phyloP scores from a whole-genome alignment of 306 rosid genomes.

The Fragaria iinumae region DNA sequence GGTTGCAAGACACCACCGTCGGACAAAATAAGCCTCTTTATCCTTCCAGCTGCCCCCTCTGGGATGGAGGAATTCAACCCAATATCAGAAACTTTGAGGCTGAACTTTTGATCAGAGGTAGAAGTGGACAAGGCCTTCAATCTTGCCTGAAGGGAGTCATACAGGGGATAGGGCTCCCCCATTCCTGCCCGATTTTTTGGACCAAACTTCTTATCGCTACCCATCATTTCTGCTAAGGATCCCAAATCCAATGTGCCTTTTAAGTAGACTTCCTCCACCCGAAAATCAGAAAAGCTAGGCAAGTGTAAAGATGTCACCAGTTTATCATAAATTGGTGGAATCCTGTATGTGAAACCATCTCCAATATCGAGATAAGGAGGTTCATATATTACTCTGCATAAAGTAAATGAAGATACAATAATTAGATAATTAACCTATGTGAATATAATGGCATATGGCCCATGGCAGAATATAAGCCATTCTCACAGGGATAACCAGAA shows the following conservation, averaged over 20 bases:
- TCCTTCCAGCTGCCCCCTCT: slow-evolving; percentile 98
- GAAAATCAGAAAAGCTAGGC: slow-evolving; percentile 84
- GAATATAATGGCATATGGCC: background rate
- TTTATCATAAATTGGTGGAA: slow-evolving; percentile 90
- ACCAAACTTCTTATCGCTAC: slow-evolving; percentile 64
- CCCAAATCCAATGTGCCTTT: slow-evolving; percentile 96
- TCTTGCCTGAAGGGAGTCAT: slow-evolving; percentile 85
- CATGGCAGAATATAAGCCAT: slow-evolving; percentile 5
- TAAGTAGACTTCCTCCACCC: slow-evolving; percentile 79
- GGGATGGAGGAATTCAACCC: slow-evolving; percentile 78
- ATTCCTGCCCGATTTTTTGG: slow-evolving; percentile 64
- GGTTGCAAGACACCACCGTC: slow-evolving; percentile 94
- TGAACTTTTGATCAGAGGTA: slow-evolving; percentile 61
- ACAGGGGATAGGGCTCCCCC: slow-evolving; percentile 73
- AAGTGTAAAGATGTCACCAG: slow-evolving; percentile 58
- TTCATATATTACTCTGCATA: slow-evolving; percentile 70
- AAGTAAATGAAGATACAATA: slow-evolving; percentile 19
- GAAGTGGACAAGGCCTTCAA: slow-evolving; percentile 60
- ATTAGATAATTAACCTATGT: background rate
- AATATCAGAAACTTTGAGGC: slow-evolving; percentile 70
- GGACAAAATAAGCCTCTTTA: slow-evolving; percentile 83
- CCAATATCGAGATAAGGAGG: slow-evolving; percentile 87
- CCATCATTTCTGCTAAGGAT: slow-evolving; percentile 89
- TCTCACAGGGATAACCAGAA: slow-evolving; percentile 29
- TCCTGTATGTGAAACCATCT: slow-evolving; percentile 77